Percentiles rank a stretch among this genome's conserved stretches.
Conservation (phyloP, 2,329 filamentous ascomycete genomes). For the Sodiomyces alkalinus region DNA sequence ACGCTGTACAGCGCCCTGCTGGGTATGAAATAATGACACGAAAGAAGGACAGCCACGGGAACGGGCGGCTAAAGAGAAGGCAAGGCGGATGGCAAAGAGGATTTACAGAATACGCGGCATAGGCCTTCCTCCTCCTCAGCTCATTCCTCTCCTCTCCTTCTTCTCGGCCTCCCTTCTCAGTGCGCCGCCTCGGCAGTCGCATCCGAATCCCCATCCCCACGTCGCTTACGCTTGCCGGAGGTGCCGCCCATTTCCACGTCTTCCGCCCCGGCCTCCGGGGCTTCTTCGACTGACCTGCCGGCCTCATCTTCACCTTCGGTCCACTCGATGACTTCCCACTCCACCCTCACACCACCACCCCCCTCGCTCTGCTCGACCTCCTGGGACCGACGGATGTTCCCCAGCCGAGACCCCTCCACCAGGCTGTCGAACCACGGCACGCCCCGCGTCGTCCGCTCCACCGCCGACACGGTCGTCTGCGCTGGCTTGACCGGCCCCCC, state of each 20-base stretch:
- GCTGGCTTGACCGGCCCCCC: conserved; percentile 11
- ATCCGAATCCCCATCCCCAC: conserved; percentile 20
- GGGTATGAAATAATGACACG: too few relatives aligned
- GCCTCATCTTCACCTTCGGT: conserved; percentile 31
- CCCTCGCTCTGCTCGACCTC: conserved; percentile 34
- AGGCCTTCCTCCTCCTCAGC: too few relatives aligned
- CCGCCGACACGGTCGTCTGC: conserved; percentile 16
- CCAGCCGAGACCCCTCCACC: conserved; percentile 60
- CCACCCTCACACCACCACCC: conserved; percentile 52
- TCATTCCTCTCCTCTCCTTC: too few relatives aligned
- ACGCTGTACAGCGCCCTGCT: too few relatives aligned
- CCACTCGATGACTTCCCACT: conserved; percentile 79
- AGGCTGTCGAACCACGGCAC: conserved; percentile 79
- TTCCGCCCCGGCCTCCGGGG: conserved; percentile 13
- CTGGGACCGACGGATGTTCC: conserved; percentile 48
- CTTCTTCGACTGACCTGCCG: conserved; percentile 15
- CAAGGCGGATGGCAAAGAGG: too few relatives aligned
- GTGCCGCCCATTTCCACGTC: conserved; percentile 21
- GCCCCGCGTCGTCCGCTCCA: conserved; percentile 48
- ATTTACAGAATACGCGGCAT: too few relatives aligned
- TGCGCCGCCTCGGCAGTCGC: conserved; percentile 5
- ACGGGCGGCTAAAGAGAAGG: too few relatives aligned
- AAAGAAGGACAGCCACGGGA: too few relatives aligned
- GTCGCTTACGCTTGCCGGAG: conserved; percentile 37
- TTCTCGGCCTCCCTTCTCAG: too few relatives aligned